A percentile compares a stretch with the other conserved stretches of the same genome.
phyloP scores from a whole-genome alignment of 2,329 filamentous ascomycete genomes.

The Colletotrichum echinochloae region DNA sequence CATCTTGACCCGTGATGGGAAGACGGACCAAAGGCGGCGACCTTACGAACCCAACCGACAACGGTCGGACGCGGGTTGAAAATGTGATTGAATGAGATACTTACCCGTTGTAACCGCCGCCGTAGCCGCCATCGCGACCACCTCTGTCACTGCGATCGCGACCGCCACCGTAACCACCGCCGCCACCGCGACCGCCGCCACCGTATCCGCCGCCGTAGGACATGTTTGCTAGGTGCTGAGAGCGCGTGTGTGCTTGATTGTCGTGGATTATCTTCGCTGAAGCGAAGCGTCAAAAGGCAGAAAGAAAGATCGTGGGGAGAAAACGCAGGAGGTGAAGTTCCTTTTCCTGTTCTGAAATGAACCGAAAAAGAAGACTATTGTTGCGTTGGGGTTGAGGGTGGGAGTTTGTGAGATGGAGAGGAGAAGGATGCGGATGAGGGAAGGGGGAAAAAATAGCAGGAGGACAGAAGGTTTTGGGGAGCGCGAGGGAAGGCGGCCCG shows the following conservation, averaged over 20 bases:
- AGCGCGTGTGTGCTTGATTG: conserved; percentile 15
- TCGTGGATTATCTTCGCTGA: conserved; percentile 8
- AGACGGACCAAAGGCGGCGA: conserved; percentile 21
- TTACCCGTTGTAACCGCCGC: conserved; percentile 55
- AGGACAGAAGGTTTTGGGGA: conserved; percentile 35
- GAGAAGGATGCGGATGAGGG: conserved; percentile 37
- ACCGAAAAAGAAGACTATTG: conserved; percentile 36
- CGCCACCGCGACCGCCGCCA: conserved; percentile 48
- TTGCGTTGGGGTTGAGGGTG: conserved; percentile 29
- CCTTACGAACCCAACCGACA: conserved; percentile 44
- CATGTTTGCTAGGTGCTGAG: conserved; percentile 50
- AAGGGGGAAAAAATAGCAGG: conserved; percentile 25
- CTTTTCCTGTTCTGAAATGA: conserved; percentile 31
- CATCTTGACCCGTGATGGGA: conserved; percentile 8
- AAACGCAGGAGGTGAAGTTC: conserved; percentile 7
- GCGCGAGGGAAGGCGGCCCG: conserved; percentile 29
- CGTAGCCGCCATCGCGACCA: conserved; percentile 43
- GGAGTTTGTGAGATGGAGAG: conserved; percentile 34
- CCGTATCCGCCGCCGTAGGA: conserved; percentile 58
- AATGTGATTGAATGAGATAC: conserved; percentile 50
- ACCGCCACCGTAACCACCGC: conserved; percentile 41
- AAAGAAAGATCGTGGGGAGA: conserved; percentile 33
- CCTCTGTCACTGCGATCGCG: conserved; percentile 42
- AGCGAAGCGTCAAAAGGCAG: conserved; percentile 31
- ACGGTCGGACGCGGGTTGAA: conserved; percentile 35